These are phyloP conservation scores for Backusella luteola DNA, from an alignment of 192 early-diverging fungal species.

Conservation along the genomic window DNA sequence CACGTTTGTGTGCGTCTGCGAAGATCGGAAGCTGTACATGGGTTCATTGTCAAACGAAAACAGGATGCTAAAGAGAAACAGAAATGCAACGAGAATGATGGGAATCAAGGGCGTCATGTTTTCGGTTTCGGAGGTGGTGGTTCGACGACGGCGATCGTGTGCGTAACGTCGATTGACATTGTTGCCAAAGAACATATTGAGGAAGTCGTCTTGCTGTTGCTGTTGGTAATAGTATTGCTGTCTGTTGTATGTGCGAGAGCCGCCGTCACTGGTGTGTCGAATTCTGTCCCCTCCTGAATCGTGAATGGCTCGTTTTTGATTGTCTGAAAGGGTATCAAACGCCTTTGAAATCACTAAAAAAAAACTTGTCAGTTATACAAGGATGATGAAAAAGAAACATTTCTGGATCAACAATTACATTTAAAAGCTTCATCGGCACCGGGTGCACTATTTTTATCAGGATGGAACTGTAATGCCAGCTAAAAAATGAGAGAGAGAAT, in stretches of 20 bases:
- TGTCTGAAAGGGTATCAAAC: constrained; percentile 86
- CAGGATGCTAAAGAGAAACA: constrained; percentile 67
- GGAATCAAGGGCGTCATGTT: constrained; percentile 59
- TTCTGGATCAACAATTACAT: constrained; percentile 39
- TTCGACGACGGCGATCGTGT: not conserved
- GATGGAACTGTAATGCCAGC: constrained; percentile 91
- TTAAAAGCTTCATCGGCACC: constrained; percentile 99
- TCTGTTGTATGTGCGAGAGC: constrained; percentile 25
- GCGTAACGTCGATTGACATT: constrained; percentile 35
- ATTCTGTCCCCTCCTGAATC: constrained; percentile 72
- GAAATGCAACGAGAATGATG: constrained; percentile 70
- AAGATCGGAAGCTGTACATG: constrained; percentile 60
- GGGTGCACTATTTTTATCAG: constrained; percentile 94
- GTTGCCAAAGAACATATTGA: constrained; percentile 93
- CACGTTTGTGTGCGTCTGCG: constrained; percentile 41
- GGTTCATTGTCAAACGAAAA: constrained; percentile 47
- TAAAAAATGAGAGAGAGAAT: constrained; percentile 21
- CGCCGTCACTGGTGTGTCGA: constrained; percentile 25
- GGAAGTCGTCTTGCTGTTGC: constrained; percentile 77
- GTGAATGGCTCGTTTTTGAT: constrained; percentile 81
- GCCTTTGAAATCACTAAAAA: constrained; percentile 82
- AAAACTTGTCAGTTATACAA: not conserved
- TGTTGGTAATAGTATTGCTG: constrained; percentile 7
- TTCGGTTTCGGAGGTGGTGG: not conserved
- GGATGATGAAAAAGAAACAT: not conserved